Evolutionary conservation across 1,284 basidiomycete genomes (phyloP).

Genomic region (Fomes fomentarius): DNA sequence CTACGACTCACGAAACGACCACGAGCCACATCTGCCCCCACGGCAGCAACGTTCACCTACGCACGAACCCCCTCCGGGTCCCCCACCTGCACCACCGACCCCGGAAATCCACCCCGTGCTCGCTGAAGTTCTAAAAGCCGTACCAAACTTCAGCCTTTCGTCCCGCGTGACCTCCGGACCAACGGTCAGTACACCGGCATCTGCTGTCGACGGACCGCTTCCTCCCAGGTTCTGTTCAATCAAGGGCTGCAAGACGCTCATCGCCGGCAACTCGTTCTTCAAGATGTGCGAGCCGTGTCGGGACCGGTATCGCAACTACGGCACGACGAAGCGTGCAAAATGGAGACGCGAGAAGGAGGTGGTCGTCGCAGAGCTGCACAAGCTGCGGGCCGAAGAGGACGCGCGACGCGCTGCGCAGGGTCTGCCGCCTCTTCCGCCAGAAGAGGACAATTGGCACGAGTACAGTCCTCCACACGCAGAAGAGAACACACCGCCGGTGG

Average conservation of each 20-base stretch:
- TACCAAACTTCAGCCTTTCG: constrained; percentile 20
- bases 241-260: constrained; percentile 53
- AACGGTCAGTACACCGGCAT: constrained; percentile 17
- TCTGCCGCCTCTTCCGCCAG: constrained; percentile 28
- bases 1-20: constrained; percentile 2
- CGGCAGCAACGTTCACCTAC: not conserved
- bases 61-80: not conserved
- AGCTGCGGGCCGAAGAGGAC: constrained; percentile 43
- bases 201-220: constrained; percentile 18
- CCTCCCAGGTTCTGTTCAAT: constrained; percentile 50
- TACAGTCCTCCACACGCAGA: not conserved
- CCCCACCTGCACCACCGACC: constrained; percentile 13
- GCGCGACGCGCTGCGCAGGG: constrained; percentile 39
- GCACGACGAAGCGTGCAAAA: constrained; percentile 56
- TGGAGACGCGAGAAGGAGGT: constrained; percentile 51
- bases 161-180: constrained; percentile 22
- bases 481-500: not conserved
- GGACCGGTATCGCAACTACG: constrained; percentile 52
- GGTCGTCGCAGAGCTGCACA: constrained; percentile 45
- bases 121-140: constrained; percentile 18
- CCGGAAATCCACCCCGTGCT: constrained; percentile 21
- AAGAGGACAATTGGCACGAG: constrained; percentile 17
- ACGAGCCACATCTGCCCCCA: constrained; percentile 2
- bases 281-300: constrained; percentile 61
- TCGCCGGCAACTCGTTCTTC: constrained; percentile 45